These are phyloP conservation scores for Crithidia sp. DNA, from an alignment of 208 protist species.

Conservation along the genomic window DNA sequence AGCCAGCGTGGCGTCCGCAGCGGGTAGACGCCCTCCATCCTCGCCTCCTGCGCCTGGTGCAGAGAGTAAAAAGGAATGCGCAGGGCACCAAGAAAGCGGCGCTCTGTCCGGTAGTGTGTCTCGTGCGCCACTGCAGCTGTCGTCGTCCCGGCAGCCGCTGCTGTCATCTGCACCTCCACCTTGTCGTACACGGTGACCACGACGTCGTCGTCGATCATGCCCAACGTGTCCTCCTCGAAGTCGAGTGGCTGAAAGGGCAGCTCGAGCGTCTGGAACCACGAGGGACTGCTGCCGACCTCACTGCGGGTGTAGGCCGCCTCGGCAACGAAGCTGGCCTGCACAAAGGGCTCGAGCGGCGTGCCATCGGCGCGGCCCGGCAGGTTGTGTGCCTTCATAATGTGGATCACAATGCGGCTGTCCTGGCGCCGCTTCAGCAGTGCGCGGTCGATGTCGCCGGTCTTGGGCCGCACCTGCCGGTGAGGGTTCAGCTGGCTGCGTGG, in stretches of 20 bases:
- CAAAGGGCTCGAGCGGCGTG: slow-evolving; percentile 77
- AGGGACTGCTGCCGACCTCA: slow-evolving; percentile 68
- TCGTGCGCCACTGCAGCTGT: slow-evolving; percentile 68
- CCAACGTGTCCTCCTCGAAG: slow-evolving; percentile 86
- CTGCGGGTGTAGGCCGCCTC: slow-evolving; percentile 74
- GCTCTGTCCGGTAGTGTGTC: slow-evolving; percentile 87
- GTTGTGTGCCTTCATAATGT: slow-evolving; percentile 85
- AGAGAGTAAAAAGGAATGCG: slow-evolving; percentile 81
- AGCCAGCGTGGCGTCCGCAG: slow-evolving; percentile 76
- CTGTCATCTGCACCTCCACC: slow-evolving; percentile 70
- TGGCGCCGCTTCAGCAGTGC: slow-evolving; percentile 51
- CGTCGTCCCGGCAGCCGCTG: slow-evolving; percentile 40
- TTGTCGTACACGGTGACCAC: slow-evolving; percentile 84
- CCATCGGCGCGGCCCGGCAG: slow-evolving; percentile 72
- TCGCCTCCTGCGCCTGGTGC: slow-evolving; percentile 62
- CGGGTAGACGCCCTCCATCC: slow-evolving; percentile 78
- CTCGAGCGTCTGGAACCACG: slow-evolving; percentile 85
- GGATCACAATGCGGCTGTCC: slow-evolving; percentile 73
- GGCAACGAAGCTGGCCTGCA: slow-evolving; percentile 78
- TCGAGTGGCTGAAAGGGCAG: slow-evolving; percentile 82
- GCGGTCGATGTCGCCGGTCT: slow-evolving; percentile 72
- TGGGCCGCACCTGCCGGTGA: slow-evolving; percentile 63
- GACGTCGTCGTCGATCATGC: slow-evolving; percentile 86
- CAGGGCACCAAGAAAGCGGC: slow-evolving; percentile 76
- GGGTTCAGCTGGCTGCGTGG: slow-evolving; percentile 83